Evolutionary conservation across 331 rosid species (phyloP), one percentile per base, ranked within the genome.

Genomic region (Saraca asoca): DNA sequence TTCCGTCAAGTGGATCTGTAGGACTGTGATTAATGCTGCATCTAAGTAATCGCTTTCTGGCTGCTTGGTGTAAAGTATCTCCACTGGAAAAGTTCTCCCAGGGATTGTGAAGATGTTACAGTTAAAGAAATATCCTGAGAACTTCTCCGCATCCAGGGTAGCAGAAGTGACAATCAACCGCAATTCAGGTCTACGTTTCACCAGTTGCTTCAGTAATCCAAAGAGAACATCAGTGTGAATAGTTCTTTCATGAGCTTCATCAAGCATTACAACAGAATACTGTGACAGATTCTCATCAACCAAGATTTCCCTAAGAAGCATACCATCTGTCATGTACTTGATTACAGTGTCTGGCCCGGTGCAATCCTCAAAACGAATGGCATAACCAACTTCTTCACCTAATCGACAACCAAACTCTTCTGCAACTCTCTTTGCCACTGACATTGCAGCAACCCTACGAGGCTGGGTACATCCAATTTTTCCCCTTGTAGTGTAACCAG

Each of bases 381-480:
- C 87, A 75, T 91, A 91, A 56, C 98, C 98, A 66, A 91, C 98
- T 73, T 91, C 96, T 82, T 91, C 98, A 31, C 98, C 98, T 62
- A 89, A 61, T 14, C 91, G 82, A 64, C 96, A 89, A 60, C 95
- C 98, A 73, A 91, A 83, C 83, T 91, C 96, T 78, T 91, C 96
- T 0, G 98, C 96, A 29, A 89, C 98, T 82, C 98, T 85, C 80
- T 85, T 89, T 15, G 98, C 95, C 44, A 92, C 96, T 7, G 98
- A 92, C 91, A 82, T 87, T 9, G 95, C 96, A 66, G 98, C 96
- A 77, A 89, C 98, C 71, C 96, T 85, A 78, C 96, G 95, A 2
- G 96, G 96, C 55, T 92, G 98, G 18, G 96, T 92, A 56, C 98
- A 87, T 18, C 96, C 98, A 78, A 92, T 92, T 82, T 85, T 89